These are phyloP conservation scores for Apiospora pterosperma DNA, from an alignment of 2,329 filamentous ascomycete genomes.

Conservation along the genomic window DNA sequence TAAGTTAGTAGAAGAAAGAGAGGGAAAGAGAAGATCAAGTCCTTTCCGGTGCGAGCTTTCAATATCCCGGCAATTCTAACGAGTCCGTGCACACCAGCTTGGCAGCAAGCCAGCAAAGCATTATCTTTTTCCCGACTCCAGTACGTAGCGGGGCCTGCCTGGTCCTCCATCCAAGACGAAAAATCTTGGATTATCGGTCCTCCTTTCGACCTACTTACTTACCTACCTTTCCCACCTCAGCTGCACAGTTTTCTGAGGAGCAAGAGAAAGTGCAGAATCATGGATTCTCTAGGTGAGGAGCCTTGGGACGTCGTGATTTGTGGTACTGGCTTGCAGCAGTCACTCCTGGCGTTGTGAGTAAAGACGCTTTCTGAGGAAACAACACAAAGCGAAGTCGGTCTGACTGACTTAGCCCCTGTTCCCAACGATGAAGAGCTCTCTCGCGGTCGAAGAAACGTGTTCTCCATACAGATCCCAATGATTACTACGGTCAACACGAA, in stretches of 20 bases:
- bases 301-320: slow-evolving; percentile 77
- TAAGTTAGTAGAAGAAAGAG: slow-evolving; percentile 15
- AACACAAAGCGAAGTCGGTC: slow-evolving; percentile 40
- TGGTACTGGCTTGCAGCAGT: slow-evolving; percentile 75
- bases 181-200: slow-evolving; percentile 18
- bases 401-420: slow-evolving; percentile 65
- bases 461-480: slow-evolving; percentile 82
- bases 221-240: slow-evolving; percentile 8
- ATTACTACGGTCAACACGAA: slow-evolving; percentile 83
- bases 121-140: background rate
- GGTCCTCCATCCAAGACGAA: slow-evolving; percentile 27
- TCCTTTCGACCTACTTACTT: slow-evolving; percentile 10
- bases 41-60: background rate
- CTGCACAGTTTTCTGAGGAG: background rate
- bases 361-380: slow-evolving; percentile 8
- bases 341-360: slow-evolving; percentile 72
- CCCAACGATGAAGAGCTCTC: slow-evolving; percentile 65
- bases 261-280: slow-evolving; percentile 27
- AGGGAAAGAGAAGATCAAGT: slow-evolving; percentile 11
- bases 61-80: background rate
- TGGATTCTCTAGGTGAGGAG: slow-evolving; percentile 73
- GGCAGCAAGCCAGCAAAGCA: background rate
- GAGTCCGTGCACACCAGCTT: background rate
- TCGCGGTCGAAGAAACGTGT: slow-evolving; percentile 90
- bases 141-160: background rate